Base-by-base conservation (phyloP, 1,284 basidiomycete genomes). In the Jaminaea rosea region DNA sequence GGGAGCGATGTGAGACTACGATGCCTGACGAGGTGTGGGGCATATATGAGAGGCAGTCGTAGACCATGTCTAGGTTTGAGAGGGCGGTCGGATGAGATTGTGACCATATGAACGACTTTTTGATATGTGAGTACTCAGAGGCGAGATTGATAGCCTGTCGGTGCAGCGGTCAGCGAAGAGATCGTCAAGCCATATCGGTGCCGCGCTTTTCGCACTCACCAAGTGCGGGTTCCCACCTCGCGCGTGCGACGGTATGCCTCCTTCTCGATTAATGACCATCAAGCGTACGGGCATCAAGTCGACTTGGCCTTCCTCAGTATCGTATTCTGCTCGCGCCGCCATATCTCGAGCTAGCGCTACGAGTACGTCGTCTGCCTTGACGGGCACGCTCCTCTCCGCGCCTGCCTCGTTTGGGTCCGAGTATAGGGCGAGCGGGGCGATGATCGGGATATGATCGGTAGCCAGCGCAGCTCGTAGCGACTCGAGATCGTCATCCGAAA, bases 251-350 rank as follows among this genome's bases (percentile, higher is more conserved):
- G 94, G 94, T 2, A 98, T 86, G 27, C 94, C 94, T 19, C 94
- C 94, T 76, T 96, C 89, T 19, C 87, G 84, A 74, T 92, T 96
- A 76, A 99, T 97, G 73, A 98, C 86, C 85, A 99, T 92, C 56
- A 99, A 81, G 21, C 94, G 86, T 53, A 94, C 77, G 1, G 94
- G 61, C 47, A 72, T 75, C 47, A 76, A 57, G 58, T 75, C 75
- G 34, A 76, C 65, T 11, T 36, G 24, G 5, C 11, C 11, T 8
- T 50, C 47, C 7, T 42, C 44, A 31, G 53, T 19, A n/a, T 51
- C 39, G 29, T 54, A 56, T 6, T 63, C 59, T 41, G 73, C 58
- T n/a, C n/a, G n/a, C 31, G 73, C 70, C 7, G 81, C 83, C 87
- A 98, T 92, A 39, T 88, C 88, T 49, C 85, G 82, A 19, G 88